Conservation (phyloP, 2,329 filamentous ascomycete genomes). For the Penicillium sp. region DNA sequence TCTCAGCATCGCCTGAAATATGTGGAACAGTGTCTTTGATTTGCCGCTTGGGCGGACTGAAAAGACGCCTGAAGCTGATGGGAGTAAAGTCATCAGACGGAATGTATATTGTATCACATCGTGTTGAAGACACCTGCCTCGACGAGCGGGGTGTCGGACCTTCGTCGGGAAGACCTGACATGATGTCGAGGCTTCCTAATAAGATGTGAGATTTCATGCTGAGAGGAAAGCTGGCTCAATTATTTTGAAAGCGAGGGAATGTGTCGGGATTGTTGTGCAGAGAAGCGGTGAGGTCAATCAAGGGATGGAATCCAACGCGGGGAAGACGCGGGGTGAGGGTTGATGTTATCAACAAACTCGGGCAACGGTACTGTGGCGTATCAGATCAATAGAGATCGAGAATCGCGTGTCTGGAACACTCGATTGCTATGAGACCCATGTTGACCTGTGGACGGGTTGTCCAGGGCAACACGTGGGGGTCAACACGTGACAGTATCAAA, state of each 20-base stretch:
- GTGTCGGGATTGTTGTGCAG: neutral
- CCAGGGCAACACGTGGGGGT: neutral
- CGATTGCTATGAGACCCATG: neutral
- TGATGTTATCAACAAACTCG: neutral
- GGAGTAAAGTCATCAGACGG: slow-evolving; percentile 37
- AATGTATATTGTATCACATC: slow-evolving; percentile 36
- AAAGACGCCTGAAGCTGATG: slow-evolving; percentile 38
- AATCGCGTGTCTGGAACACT: neutral
- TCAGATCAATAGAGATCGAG: neutral
- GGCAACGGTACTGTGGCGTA: neutral
- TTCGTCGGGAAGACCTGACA: slow-evolving; percentile 23
- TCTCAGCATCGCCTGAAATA: slow-evolving; percentile 16
- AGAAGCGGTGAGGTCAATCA: slow-evolving; percentile 8
- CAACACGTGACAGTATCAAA: neutral
- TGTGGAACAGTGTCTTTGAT: slow-evolving; percentile 5
- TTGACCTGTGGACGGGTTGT: neutral
- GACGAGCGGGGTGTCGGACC: slow-evolving; percentile 30
- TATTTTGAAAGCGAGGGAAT: neutral
- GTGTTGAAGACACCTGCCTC: slow-evolving; percentile 19
- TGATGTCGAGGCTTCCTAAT: slow-evolving; percentile 7
- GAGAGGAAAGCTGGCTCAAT: neutral
- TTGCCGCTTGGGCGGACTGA: slow-evolving; percentile 32
- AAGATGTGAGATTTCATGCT: neutral
- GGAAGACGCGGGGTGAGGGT: neutral
- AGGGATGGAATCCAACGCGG: slow-evolving; percentile 1